Evolutionary conservation across 106 monocot genomes (phyloP), one percentile per base, ranked within the genome.

Genomic region (Platanthera guangdongensis): DNA sequence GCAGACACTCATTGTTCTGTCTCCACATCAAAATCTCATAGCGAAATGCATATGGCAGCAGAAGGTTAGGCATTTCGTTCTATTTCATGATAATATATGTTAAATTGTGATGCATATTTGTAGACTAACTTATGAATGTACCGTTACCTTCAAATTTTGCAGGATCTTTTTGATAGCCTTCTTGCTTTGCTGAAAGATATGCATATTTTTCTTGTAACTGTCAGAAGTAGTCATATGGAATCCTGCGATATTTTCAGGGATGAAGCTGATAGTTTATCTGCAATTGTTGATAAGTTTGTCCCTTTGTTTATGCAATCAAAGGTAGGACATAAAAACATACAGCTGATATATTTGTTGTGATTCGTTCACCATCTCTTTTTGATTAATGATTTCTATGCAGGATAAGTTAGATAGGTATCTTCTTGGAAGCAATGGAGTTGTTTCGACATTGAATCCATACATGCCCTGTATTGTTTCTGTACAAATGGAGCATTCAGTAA

Each of bases 31-130:
- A 72, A n/a, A 75, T 74, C 51, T 55, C 7, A 50, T 86, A 30
- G 57, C 82, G 9, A 84, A 75, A 52, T 85, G 84, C 90, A 86
- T 92, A 86, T 92, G 90, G 92, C 74, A 86, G 62, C 95, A 95
- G 68, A 95, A 95, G 84, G 95, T 95, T 54, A 62, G 54, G 52
- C 49, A 16, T 16, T 16, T n/a, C 60, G n/a, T 6, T n/a, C 60
- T 15, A 60, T n/a, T 55, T 47, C 63, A 50, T 52, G 7, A 51
- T 10, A 50, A 12, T 55, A 48, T 15, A 12, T 14, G 52, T 68
- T 78, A 12, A 2, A n/a, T 10, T 9, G 14, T 57, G 7, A 74
- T 51, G 14, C 2, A n/a, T 11, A 22, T 47, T 46, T 39, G 16
- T 60, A 39, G 15, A 60, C 15, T 19, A 12, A 74, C 3, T 4